Conservation (phyloP, 495 filamentous ascomycete genomes). For the Tuber melanosporum region DNA sequence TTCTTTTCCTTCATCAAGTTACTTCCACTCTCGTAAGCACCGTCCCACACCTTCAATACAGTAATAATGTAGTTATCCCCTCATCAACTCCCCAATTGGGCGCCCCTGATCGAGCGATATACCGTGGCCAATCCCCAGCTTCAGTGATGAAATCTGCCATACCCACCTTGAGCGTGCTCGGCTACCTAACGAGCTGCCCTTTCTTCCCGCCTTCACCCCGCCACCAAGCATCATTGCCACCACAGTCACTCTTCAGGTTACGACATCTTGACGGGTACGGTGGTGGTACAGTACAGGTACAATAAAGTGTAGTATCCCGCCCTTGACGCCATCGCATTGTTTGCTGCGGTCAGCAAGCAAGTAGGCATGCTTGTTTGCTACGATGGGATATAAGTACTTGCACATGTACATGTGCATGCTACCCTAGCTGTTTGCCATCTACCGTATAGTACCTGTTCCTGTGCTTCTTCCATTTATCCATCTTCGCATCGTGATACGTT, state of each 20-base stretch:
- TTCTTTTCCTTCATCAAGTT: neutral
- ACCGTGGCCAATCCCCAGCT: neutral
- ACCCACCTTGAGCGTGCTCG: neutral
- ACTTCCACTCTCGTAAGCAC: neutral
- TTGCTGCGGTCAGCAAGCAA: neutral
- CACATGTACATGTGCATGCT: neutral
- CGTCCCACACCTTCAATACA: neutral
- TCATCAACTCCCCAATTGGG: neutral
- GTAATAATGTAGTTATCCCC: neutral
- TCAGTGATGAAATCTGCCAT: neutral
- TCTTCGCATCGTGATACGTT: neutral
- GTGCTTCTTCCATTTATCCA: neutral
- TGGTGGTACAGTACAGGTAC: neutral
- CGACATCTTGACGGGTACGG: neutral
- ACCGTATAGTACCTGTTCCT: neutral
- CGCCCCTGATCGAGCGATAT: neutral
- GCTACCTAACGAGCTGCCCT: neutral
- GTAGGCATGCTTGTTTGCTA: neutral
- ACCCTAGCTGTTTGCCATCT: neutral
- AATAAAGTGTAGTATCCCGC: neutral
- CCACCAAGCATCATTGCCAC: neutral
- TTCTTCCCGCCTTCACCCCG: neutral
- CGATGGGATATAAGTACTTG: neutral
- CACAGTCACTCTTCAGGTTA: neutral
- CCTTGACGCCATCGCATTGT: neutral